These are phyloP conservation scores for Mycena galericulata DNA, from an alignment of 768 basidiomycete species.

Conservation along the genomic window DNA sequence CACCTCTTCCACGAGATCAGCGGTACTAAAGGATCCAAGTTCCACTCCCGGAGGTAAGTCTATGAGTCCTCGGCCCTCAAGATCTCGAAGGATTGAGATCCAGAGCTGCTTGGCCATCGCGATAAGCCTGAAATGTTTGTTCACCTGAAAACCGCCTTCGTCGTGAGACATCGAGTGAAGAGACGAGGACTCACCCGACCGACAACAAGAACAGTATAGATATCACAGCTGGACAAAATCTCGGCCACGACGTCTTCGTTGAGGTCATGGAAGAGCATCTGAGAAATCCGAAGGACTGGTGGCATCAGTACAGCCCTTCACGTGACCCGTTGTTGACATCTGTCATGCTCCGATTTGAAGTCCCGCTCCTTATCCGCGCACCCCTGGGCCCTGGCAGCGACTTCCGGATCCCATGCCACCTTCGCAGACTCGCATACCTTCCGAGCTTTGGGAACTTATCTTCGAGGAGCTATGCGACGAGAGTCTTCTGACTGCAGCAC, in stretches of 20 bases:
- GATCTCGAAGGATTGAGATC: not conserved
- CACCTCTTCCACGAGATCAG: not conserved
- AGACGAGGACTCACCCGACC: not conserved
- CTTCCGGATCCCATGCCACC: too few relatives aligned
- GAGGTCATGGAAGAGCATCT: slow-evolving; percentile 29
- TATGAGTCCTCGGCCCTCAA: not conserved
- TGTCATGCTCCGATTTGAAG: too few relatives aligned
- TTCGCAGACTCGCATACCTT: too few relatives aligned
- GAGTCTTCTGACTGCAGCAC: too few relatives aligned
- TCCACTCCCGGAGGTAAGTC: not conserved
- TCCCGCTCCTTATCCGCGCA: too few relatives aligned
- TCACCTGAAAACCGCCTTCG: not conserved
- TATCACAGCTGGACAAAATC: slow-evolving; percentile 11
- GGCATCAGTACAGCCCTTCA: too few relatives aligned
- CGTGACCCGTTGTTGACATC: too few relatives aligned
- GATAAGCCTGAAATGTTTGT: not conserved
- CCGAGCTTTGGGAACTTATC: too few relatives aligned
- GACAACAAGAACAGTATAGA: not conserved
- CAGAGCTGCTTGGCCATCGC: not conserved
- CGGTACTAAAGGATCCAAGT: not conserved
- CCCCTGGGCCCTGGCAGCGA: too few relatives aligned
- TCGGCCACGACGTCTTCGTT: slow-evolving; percentile 11
- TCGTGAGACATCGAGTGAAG: not conserved
- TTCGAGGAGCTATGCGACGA: too few relatives aligned
- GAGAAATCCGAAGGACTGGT: too few relatives aligned